A percentile compares a stretch with the other conserved stretches of the same genome.
Evolutionary conservation across 257 asterid genomes (phyloP).

Genomic region (Solanum bulbocastanum): DNA sequence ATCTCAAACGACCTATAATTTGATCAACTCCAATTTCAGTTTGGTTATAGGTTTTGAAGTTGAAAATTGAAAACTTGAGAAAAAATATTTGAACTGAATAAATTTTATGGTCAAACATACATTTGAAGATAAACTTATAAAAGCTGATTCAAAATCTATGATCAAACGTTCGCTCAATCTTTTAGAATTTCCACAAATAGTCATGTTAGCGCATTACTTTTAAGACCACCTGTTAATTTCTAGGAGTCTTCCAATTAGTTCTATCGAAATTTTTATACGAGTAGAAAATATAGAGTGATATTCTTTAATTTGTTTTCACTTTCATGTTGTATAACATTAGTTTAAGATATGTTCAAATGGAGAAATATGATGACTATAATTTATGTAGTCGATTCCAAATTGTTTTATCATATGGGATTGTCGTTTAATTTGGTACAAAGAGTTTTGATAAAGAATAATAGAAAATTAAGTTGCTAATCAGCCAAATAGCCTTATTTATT

Average conservation of each 20-base stretch:
- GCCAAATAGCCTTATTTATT: neutral
- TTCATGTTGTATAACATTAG: neutral
- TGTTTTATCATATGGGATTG: too few species aligned
- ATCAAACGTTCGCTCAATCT: neutral
- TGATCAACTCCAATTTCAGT: neutral
- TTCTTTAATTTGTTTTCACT: neutral
- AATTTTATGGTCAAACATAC: neutral
- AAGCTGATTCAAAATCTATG: too few species aligned
- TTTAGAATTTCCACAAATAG: neutral
- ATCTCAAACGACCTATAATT: neutral
- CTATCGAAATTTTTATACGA: too few species aligned
- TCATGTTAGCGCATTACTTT: neutral
- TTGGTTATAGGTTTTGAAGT: neutral
- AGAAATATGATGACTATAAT: neutral
- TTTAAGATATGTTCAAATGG: neutral
- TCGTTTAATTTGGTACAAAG: too few species aligned
- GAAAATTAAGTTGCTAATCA: neutral
- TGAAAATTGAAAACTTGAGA: fast-evolving
- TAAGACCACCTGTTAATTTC: neutral
- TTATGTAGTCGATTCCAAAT: too few species aligned
- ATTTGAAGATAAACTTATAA: neutral
- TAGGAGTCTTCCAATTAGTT: neutral
- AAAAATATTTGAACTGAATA: neutral
- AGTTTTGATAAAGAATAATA: too few species aligned
- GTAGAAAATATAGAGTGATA: neutral